Conservation (phyloP, 768 basidiomycete genomes). For the Mycena capillaripes region DNA sequence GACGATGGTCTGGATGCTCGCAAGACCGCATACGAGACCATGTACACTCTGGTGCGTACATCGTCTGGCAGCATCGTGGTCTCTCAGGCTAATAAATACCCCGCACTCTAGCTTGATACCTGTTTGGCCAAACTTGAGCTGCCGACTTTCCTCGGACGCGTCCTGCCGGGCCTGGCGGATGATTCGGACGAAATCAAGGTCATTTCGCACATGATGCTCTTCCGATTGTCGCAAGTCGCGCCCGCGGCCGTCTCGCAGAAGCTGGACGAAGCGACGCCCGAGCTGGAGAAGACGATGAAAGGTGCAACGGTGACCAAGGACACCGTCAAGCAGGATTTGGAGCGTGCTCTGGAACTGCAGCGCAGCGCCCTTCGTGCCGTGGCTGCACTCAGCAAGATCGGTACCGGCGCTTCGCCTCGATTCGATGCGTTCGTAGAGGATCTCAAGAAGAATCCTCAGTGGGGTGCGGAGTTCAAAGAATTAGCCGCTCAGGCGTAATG, state of each 20-base stretch:
- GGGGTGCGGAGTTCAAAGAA: slow-evolving; percentile 81
- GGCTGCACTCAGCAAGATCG: slow-evolving; percentile 87
- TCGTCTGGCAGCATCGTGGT: not conserved
- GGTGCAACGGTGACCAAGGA: slow-evolving; percentile 93
- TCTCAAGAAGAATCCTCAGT: slow-evolving; percentile 73
- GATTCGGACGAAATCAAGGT: slow-evolving; percentile 98
- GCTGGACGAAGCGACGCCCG: slow-evolving; percentile 87
- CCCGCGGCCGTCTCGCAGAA: slow-evolving; percentile 87
- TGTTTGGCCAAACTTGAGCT: slow-evolving; percentile 91
- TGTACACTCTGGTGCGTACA: slow-evolving; percentile 87
- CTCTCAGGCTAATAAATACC: not conserved
- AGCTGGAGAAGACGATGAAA: slow-evolving; percentile 91
- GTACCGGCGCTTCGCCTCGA: slow-evolving; percentile 70
- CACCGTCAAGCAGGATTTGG: slow-evolving; percentile 93
- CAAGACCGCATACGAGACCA: slow-evolving; percentile 97
- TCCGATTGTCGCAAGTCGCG: slow-evolving; percentile 89
- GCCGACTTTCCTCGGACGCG: slow-evolving; percentile 84
- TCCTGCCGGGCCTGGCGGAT: slow-evolving; percentile 88
- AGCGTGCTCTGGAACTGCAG: slow-evolving; percentile 91
- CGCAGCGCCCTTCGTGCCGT: slow-evolving; percentile 90
- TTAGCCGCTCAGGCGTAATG: slow-evolving; percentile 43
- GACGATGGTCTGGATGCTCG: slow-evolving; percentile 97
- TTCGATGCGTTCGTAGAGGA: slow-evolving; percentile 89
- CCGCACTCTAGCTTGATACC: slow-evolving; percentile 92
- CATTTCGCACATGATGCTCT: slow-evolving; percentile 94